A percentile compares a stretch with the other conserved stretches of the same genome.
These are phyloP conservation scores for Cucumis cinereus DNA, from an alignment of 306 rosid genomes.

Conservation along the genomic window DNA sequence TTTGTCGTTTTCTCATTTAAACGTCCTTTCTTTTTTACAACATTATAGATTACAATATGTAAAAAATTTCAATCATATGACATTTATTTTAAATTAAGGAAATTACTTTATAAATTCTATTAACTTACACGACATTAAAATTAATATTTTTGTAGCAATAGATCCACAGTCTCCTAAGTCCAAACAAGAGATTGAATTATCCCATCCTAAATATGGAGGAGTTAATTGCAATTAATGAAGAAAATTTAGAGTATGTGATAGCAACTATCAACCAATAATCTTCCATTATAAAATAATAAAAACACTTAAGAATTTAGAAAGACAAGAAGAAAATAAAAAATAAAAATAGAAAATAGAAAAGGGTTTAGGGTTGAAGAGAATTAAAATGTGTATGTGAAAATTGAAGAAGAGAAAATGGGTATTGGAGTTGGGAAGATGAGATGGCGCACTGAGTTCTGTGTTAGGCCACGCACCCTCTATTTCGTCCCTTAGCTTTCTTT, in stretches of 20 bases:
- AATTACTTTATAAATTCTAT: too few species aligned
- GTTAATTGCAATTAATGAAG: too few species aligned
- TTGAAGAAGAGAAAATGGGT: neutral
- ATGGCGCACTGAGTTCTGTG: conserved; percentile 6
- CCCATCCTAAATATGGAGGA: too few species aligned
- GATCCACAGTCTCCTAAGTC: too few species aligned
- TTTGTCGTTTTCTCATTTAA: neutral
- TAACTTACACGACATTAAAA: too few species aligned
- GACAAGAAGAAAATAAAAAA: neutral
- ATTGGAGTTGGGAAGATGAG: neutral
- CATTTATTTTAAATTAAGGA: too few species aligned
- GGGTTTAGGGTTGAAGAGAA: neutral
- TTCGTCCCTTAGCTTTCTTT: conserved; percentile 3
- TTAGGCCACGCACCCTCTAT: neutral
- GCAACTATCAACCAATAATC: neutral
- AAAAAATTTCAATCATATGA: neutral
- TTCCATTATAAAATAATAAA: neutral
- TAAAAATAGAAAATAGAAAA: neutral
- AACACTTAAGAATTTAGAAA: neutral
- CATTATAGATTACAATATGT: neutral
- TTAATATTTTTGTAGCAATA: too few species aligned
- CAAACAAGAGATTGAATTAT: too few species aligned
- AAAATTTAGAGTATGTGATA: neutral
- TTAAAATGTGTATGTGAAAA: neutral
- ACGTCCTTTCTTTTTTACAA: neutral